A percentile compares a stretch with the other conserved stretches of the same genome.
Evolutionary conservation across 768 basidiomycete genomes (phyloP).

Genomic region (Suillus tomentosus): DNA sequence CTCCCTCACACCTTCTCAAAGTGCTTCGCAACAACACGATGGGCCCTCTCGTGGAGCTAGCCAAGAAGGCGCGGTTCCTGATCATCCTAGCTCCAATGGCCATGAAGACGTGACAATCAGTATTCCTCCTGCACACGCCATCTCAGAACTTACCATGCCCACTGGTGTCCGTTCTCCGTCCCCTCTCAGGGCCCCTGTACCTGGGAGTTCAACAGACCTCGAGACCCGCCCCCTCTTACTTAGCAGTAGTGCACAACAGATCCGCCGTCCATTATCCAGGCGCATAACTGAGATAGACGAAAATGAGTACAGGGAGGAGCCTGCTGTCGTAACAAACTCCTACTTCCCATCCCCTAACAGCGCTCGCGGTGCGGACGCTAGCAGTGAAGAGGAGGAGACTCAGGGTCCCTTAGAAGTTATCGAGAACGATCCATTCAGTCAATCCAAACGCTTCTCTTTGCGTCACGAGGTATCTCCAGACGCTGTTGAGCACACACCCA

Average conservation of each 20-base stretch:
- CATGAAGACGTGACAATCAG: conserved; percentile 21
- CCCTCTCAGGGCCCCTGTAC: conserved; percentile 5
- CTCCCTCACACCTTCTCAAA: conserved; percentile 77
- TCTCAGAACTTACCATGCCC: conserved; percentile 29
- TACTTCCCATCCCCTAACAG: conserved; percentile 5
- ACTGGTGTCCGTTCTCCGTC: conserved; percentile 19
- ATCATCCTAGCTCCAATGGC: neutral
- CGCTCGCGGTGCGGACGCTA: conserved; percentile 11
- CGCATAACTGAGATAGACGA: conserved; percentile 30
- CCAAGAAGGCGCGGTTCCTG: conserved; percentile 20
- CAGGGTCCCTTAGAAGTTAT: conserved; percentile 24
- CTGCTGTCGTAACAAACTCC: neutral
- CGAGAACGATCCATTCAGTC: conserved; percentile 28
- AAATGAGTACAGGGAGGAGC: conserved; percentile 7
- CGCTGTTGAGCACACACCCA: neutral
- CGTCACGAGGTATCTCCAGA: neutral
- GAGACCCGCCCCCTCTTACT: neutral
- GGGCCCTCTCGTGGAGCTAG: conserved; percentile 21
- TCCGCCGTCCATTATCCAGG: conserved; percentile 26
- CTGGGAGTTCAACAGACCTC: neutral
- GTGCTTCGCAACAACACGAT: conserved; percentile 57
- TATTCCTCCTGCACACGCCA: conserved; percentile 30
- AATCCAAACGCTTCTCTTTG: conserved; percentile 17
- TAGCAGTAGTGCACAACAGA: conserved; percentile 11
- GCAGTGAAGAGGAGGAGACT: conserved; percentile 22